phyloP scores from a whole-genome alignment of 768 basidiomycete genomes.

The Pisolithus tinctorius region DNA sequence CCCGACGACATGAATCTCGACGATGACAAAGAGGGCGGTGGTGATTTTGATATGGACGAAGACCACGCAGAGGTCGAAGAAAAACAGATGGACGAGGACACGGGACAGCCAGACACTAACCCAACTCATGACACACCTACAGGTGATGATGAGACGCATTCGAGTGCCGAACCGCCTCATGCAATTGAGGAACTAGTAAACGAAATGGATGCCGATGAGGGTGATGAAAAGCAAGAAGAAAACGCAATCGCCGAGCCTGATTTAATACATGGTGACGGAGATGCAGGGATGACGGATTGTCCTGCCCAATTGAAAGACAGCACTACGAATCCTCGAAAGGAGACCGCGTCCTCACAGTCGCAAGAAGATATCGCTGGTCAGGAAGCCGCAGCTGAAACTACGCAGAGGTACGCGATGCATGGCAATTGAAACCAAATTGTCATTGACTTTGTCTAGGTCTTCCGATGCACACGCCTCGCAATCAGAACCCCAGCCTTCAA shows the following conservation, averaged over 20 bases:
- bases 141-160: conserved; percentile 13
- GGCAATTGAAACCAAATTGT: background rate
- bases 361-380: conserved; percentile 7
- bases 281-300: conserved; percentile 12
- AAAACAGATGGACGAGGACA: conserved; percentile 23
- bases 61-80: conserved; percentile 28
- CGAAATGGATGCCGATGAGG: conserved; percentile 16
- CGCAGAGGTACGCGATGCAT: background rate
- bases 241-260: conserved; percentile 32
- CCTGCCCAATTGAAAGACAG: conserved; percentile 13
- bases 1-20: conserved; percentile 80
- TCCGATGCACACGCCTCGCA: conserved; percentile 6
- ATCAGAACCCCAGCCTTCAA: conserved; percentile 2
- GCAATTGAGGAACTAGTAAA: conserved; percentile 15
- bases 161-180: conserved; percentile 14
- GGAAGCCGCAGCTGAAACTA: conserved; percentile 22
- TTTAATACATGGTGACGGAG: conserved; percentile 22
- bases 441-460: conserved; percentile 5
- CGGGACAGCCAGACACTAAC: conserved; percentile 1
- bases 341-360: conserved; percentile 9
- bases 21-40: conserved; percentile 23
- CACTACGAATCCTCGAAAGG: conserved; percentile 17
- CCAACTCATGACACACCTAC: conserved; percentile 15
- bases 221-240: conserved; percentile 23
- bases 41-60: conserved; percentile 28